Evolutionary conservation across 129 eudicot genomes (phyloP).

Genomic region (Escallonia herrerae): DNA sequence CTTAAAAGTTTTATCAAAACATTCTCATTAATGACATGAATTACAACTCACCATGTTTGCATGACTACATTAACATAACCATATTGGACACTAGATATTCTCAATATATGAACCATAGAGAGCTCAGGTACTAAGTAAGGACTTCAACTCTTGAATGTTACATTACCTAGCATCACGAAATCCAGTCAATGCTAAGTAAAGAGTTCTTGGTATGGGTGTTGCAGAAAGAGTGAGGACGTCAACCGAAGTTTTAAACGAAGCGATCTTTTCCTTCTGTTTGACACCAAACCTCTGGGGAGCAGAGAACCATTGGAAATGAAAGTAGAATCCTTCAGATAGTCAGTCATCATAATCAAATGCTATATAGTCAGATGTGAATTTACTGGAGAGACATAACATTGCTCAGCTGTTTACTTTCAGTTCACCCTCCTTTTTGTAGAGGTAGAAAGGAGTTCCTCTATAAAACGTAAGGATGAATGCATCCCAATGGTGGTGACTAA

Average conservation of each 20-base stretch:
- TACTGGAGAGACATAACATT: no score
- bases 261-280: constrained; percentile 96
- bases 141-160: not conserved
- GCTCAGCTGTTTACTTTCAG: no score
- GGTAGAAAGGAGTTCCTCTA: no score
- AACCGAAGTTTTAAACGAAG: constrained; percentile 85
- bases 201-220: constrained; percentile 98
- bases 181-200: constrained; percentile 92
- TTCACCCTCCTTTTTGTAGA: no score
- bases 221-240: constrained; percentile 99
- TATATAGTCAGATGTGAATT: no score
- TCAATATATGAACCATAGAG: no score
- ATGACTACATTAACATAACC: not conserved
- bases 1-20: not conserved
- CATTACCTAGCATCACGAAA: constrained; percentile 98
- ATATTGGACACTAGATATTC: not conserved
- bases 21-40: constrained; percentile 4
- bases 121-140: not conserved
- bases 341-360: no score
- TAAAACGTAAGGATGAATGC: no score
- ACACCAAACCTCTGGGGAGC: constrained; percentile 91
- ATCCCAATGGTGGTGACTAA: no score
- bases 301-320: constrained; percentile 6
- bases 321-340: not conserved
- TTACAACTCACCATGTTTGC: not conserved